Base-by-base conservation (phyloP, 1,284 basidiomycete genomes). In the Cutaneotrichosporon cyanovorans region DNA sequence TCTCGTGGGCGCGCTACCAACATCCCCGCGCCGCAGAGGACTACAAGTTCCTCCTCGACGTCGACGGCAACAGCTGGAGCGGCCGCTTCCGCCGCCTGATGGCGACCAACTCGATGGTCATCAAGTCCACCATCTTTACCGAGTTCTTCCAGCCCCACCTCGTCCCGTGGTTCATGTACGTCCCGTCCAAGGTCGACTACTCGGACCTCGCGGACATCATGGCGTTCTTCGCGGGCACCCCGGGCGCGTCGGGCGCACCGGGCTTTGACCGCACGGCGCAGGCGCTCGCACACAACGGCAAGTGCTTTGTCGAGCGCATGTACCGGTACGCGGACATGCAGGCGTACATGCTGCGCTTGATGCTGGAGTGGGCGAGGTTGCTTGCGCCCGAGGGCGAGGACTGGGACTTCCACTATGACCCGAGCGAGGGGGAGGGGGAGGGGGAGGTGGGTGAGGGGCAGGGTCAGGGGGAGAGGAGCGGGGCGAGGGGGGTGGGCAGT, bases 31-130 rank as follows among this genome's bases (percentile, higher is more conserved):
- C n/a, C n/a, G n/a, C n/a, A n/a, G n/a, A n/a, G n/a, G n/a, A 16
- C 23, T 41, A 47, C 45, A 47, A 52, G 45, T 53, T 59, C 37
- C 44, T 54, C 16, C 46, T 63, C 30, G 62, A 62, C 45, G 61
- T 72, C 16, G 71, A 73, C 50, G 73, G 75, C 1, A 75, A 75
- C 54, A 72, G 69, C 2, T 74, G 71, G 72, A 68, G 63, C 47
- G 66, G 64, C 6, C 62, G 66, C 19, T 68, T 70, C 53, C 48
- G 62, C 10, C 50, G 59, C 5, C 55, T 76, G 22, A 72, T 75
- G 69, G 63, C 62, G 28, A 73, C 71, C 30, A 73, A 73, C 43
- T 69, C 69, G 11, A 56, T 73, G 12, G 69, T 74, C n/a, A 63
- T 76, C 60, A 76, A 76, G 48, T 59, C 65, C n/a, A 68, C 65